A percentile compares a stretch with the other conserved stretches of the same genome.
Evolutionary conservation across 1,284 basidiomycete species (phyloP).

Genomic region (Puccinia horiana): DNA sequence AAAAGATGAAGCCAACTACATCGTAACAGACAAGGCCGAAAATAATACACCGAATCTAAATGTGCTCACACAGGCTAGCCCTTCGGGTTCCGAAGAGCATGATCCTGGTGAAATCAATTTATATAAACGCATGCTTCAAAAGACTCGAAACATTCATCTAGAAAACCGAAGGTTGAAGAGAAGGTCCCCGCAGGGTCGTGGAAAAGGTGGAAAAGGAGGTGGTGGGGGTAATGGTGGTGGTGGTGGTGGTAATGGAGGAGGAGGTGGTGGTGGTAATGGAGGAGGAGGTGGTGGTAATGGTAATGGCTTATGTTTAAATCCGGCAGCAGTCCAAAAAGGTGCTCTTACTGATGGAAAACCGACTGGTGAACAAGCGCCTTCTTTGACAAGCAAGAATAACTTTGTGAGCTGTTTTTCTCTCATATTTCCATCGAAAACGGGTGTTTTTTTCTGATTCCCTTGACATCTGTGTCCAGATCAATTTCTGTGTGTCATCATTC

Average conservation of each 20-base stretch:
- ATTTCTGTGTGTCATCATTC: constrained; percentile 28
- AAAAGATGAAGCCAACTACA: neutral
- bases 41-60: neutral
- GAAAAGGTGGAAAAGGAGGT: neutral
- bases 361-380: neutral
- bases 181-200: neutral
- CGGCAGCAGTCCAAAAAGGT: constrained; percentile 4
- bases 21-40: neutral
- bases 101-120: neutral
- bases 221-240: neutral
- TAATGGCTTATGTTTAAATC: neutral
- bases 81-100: neutral
- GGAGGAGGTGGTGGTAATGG: neutral
- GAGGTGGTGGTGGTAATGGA: neutral
- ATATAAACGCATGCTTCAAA: constrained; percentile 27
- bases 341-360: neutral
- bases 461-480: constrained; percentile 19
- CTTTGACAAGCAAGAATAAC: constrained; percentile 36
- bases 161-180: constrained; percentile 10
- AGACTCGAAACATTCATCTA: constrained; percentile 11
- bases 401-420: constrained; percentile 23
- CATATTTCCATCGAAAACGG: neutral
- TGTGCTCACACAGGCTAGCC: neutral
- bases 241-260: neutral
- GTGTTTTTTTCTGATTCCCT: neutral